Base-by-base conservation (phyloP, 2,329 filamentous ascomycete species). In the Nigrospora osmanthi region DNA sequence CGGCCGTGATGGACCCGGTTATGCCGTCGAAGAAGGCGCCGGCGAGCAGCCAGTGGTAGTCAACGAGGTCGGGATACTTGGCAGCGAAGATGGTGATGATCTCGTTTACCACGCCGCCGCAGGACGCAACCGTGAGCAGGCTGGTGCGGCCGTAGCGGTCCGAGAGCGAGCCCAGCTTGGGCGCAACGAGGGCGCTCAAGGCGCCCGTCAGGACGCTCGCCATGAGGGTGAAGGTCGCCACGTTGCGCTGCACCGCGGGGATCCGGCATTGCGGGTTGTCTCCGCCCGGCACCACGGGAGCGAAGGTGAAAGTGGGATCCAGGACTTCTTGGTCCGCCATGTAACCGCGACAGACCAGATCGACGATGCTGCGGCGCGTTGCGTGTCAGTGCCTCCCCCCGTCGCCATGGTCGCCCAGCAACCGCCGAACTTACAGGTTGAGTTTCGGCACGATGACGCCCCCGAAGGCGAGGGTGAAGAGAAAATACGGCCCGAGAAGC, bases 381-480 rank as follows among this genome's bases (percentile, higher is more conserved):
- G 23, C n/a, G 12, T 12, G 14, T 38, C 11, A 38, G 37, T 19
- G n/a, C 37, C n/a, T n/a, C n/a, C n/a, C n/a, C 16, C 37, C n/a
- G 37, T 14, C 6, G 13, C 9, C 15, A 14, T 6, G 23, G 9
- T 10, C 6, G 23, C 9, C n/a, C 13, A 17, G 39, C 15, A 42
- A 12, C 16, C 12, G 3, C 19, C 7, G 42, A 44, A 55, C 75
- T 62, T 65, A 80, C 65, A 96, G 68, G 58, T 95, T 95, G 50
- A 95, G 73, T 62, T 86, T 93, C 11, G 91, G 90, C 10, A 96
- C 87, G 9, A 93, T 72, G 7, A 87, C 78, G 46, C 88, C 89
- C 31, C 91, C 93, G 63, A 93, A 91, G 0, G 90, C 89, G 44
- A 94, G 70, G 0, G 89, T 88, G 59, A 89, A 91, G 38, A 95